Base-by-base conservation (phyloP, 352 stramenopile species). In the Globisporangium radiosum region DNA sequence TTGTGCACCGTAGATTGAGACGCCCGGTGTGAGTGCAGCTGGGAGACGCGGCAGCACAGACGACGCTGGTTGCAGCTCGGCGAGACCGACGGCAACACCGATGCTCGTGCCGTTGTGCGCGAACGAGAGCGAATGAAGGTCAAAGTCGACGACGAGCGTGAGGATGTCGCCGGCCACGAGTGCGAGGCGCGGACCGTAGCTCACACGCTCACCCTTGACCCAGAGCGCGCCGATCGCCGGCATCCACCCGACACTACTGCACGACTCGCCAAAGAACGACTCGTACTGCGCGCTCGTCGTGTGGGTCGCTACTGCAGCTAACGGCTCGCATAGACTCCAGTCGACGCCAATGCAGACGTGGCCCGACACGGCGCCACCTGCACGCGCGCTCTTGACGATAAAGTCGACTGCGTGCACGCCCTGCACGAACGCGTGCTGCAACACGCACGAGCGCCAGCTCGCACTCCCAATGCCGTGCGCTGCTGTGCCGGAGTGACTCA, bases 391-490 rank as follows among this genome's bases (percentile, higher is more conserved):
- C 62, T 92, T 93, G 11, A 93, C 67, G 15, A 84, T 58, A 42
- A 92, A 95, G 63, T 95, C 86, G 19, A 93, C 54, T 8, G 75
- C 77, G 54, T 95, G 86, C 3, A 90, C 70, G 2, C 86, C 84
- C 60, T 83, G 67, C 37, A 88, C 66, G 44, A 90, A 75, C 14
- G 72, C 65, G 7, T 76, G 82, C 51, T 86, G 72, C 17, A 90
- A 59, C 36, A 86, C 78, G 52, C 76, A 89, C 14, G 71, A 87
- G 44, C 79, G 78, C 85, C 85, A 95, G 0, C 70, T 57, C 52
- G 79, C 72, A 7, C 60, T 71, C 14, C 72, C 68, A 54, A 86
- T 67, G 0, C 78, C 72, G 11, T 85, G 79, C 0, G 70, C 77
- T 0, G 82, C 86, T 10, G 73, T 86, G 0, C 83, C 85, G 0